Percentiles rank a stretch among this genome's conserved stretches.
phyloP scores from a whole-genome alignment of 2,329 filamentous ascomycete genomes.

The Epicoccum sorghinum region DNA sequence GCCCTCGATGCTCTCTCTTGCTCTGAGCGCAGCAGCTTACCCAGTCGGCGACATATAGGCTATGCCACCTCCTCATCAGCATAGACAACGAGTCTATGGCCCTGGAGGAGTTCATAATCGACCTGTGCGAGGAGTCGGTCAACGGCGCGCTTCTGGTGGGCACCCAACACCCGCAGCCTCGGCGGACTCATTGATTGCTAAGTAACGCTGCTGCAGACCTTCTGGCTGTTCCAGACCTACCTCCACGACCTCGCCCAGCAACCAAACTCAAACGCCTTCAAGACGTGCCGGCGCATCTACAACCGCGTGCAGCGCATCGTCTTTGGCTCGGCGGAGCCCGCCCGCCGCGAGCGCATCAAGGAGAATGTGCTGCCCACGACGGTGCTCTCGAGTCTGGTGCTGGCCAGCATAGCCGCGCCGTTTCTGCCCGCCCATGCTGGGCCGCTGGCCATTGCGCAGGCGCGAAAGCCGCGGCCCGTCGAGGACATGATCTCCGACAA shows the following conservation, averaged over 20 bases:
- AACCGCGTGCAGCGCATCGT: slow-evolving; percentile 90
- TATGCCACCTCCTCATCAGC: slow-evolving; percentile 87
- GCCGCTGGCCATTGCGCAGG: slow-evolving; percentile 80
- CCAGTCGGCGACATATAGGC: slow-evolving; percentile 33
- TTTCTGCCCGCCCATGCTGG: slow-evolving; percentile 79
- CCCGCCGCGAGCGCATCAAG: slow-evolving; percentile 75
- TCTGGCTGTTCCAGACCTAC: slow-evolving; percentile 90
- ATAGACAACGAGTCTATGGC: slow-evolving; percentile 92
- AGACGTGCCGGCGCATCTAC: slow-evolving; percentile 82
- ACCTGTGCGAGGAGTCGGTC: slow-evolving; percentile 85
- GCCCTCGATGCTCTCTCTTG: slow-evolving; percentile 5
- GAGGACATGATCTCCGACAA: slow-evolving; percentile 68
- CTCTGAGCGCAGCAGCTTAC: slow-evolving; percentile 48
- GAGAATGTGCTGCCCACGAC: slow-evolving; percentile 83
- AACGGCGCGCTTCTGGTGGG: slow-evolving; percentile 81
- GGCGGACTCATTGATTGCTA: background rate
- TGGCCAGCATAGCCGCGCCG: slow-evolving; percentile 77
- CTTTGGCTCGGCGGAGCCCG: slow-evolving; percentile 75
- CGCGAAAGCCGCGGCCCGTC: slow-evolving; percentile 72
- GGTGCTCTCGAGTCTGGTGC: slow-evolving; percentile 78
- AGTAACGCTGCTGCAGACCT: slow-evolving; percentile 64
- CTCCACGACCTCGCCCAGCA: slow-evolving; percentile 79
- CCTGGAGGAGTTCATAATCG: slow-evolving; percentile 83
- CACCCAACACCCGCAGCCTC: slow-evolving; percentile 16
- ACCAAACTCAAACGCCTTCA: slow-evolving; percentile 77